Evolutionary conservation across 1,284 basidiomycete genomes (phyloP).

Genomic region (Amylostereum chailletii): DNA sequence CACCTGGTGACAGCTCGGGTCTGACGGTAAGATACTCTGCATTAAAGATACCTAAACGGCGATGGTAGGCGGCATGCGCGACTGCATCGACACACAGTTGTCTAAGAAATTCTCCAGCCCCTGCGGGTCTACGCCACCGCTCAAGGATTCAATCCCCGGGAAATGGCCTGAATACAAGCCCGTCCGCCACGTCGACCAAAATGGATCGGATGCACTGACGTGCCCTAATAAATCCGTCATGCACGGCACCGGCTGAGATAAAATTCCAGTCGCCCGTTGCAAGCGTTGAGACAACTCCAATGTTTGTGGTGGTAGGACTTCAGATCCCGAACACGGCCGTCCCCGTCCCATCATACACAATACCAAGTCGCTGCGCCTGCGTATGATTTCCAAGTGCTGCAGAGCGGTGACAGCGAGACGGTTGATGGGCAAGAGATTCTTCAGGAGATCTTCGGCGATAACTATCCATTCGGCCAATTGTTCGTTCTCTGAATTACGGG

Average conservation of each 20-base stretch:
- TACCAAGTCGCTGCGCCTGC: slow-evolving; percentile 12
- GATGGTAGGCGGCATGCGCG: slow-evolving; percentile 8
- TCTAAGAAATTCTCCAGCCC: slow-evolving; percentile 16
- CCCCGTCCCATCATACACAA: slow-evolving; percentile 8
- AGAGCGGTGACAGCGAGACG: slow-evolving; percentile 13
- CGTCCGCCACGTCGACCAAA: slow-evolving; percentile 11
- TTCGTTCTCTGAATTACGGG: slow-evolving; percentile 12
- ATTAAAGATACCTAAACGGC: background rate
- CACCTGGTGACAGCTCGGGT: too few relatives aligned
- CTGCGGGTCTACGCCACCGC: slow-evolving; percentile 10
- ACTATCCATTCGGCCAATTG: slow-evolving; percentile 17
- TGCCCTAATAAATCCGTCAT: slow-evolving; percentile 11
- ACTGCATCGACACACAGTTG: slow-evolving; percentile 14
- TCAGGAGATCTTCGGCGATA: slow-evolving; percentile 12
- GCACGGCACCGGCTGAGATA: slow-evolving; percentile 10
- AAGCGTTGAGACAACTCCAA: slow-evolving; percentile 2
- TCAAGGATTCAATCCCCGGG: slow-evolving; percentile 17
- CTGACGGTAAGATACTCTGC: too few relatives aligned
- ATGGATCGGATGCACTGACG: slow-evolving; percentile 8
- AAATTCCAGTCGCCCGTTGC: slow-evolving; percentile 10
- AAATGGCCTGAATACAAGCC: slow-evolving; percentile 15
- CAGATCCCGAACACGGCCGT: background rate
- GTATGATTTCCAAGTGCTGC: slow-evolving; percentile 12
- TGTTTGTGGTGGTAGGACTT: slow-evolving; percentile 1
- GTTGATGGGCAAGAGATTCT: slow-evolving; percentile 8